Conservation (phyloP, 441 rosid genomes). For the Erodium moschatum region DNA sequence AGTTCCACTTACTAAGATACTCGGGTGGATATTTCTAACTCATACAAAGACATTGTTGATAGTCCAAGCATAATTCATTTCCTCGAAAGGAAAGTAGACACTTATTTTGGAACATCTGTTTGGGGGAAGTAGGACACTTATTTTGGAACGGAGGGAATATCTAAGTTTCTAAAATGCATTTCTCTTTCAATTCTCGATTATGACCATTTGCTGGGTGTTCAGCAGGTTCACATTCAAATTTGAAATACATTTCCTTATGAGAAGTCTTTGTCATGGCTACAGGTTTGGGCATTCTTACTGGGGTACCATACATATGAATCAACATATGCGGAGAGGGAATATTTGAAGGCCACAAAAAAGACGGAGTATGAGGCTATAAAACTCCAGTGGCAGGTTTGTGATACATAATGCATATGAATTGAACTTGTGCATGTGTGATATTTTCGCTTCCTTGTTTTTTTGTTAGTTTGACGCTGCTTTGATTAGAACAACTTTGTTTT, state of each 20-base stretch:
- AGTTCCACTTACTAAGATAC: neutral
- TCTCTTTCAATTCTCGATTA: neutral
- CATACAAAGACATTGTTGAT: neutral
- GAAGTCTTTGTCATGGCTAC: conserved; percentile 22
- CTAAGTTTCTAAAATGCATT: neutral
- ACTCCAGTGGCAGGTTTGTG: conserved; percentile 82
- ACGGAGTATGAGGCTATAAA: conserved; percentile 67
- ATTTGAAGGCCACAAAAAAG: conserved; percentile 45
- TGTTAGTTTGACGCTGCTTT: neutral
- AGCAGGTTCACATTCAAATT: conserved; percentile 12
- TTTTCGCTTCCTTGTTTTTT: neutral
- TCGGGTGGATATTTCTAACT: neutral
- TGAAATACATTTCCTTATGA: conserved; percentile 21
- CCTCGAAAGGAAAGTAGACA: too few relatives aligned
- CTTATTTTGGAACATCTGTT: neutral
- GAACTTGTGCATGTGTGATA: neutral
- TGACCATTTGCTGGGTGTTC: neutral
- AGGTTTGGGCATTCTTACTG: conserved; percentile 89
- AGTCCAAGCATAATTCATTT: neutral
- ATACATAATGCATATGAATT: neutral
- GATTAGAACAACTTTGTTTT: neutral
- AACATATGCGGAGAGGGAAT: conserved; percentile 81
- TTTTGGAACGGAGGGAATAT: neutral
- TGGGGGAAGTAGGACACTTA: neutral
- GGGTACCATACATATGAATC: conserved; percentile 77